Conservation (phyloP, 768 basidiomycete species). For the Daedaleopsis nitida region DNA sequence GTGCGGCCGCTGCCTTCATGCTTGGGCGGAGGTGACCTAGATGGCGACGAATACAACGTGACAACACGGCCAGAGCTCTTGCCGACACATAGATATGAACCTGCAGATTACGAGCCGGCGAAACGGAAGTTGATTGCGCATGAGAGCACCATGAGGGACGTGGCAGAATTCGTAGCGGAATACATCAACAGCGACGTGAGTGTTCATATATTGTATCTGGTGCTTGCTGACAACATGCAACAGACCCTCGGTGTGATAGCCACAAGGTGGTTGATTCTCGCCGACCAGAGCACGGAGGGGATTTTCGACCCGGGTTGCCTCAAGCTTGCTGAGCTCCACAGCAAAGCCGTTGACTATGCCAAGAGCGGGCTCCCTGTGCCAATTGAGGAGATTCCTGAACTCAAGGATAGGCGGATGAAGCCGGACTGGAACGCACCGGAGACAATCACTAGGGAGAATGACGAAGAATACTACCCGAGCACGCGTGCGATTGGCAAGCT, state of each 20-base stretch:
- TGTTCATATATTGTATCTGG: conserved; percentile 61
- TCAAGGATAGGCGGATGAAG: conserved; percentile 30
- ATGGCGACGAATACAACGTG: conserved; percentile 40
- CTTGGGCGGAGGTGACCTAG: conserved; percentile 70
- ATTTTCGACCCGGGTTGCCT: conserved; percentile 57
- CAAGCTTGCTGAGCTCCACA: conserved; percentile 56
- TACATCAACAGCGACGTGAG: conserved; percentile 67
- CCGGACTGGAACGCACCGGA: conserved; percentile 75
- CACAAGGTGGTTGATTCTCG: conserved; percentile 63
- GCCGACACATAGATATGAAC: conserved; percentile 29
- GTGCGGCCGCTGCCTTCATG: conserved; percentile 60
- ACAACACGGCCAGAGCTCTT: conserved; percentile 27
- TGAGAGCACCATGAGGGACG: conserved; percentile 60
- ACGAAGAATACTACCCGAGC: conserved; percentile 50
- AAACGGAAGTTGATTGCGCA: conserved; percentile 44
- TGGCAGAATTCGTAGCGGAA: conserved; percentile 70
- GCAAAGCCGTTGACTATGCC: conserved; percentile 67
- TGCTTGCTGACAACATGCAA: conserved; percentile 17
- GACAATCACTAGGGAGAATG: conserved; percentile 37
- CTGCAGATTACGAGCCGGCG: conserved; percentile 55
- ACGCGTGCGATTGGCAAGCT: conserved; percentile 58
- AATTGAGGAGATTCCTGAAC: conserved; percentile 42
- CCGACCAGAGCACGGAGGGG: conserved; percentile 50
- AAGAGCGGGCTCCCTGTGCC: conserved; percentile 47
- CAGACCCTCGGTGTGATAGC: conserved; percentile 64